These are phyloP conservation scores for Odontarrhena argentea DNA, from an alignment of 345 rosid genomes.

Conservation along the genomic window DNA sequence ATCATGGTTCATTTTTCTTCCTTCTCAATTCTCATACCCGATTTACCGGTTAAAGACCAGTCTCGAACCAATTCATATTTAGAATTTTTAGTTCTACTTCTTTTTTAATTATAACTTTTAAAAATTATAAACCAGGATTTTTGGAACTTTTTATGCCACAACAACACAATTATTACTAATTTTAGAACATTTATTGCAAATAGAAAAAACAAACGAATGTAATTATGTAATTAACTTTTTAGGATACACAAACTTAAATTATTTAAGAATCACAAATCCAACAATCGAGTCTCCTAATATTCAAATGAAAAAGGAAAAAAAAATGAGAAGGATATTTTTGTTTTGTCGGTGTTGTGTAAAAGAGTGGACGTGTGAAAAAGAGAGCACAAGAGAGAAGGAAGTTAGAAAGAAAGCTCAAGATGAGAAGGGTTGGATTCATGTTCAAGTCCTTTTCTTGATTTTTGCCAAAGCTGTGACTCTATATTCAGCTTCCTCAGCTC, in stretches of 20 bases:
- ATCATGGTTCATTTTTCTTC: background rate
- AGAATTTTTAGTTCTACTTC: no score
- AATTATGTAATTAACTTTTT: background rate
- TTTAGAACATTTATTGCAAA: background rate
- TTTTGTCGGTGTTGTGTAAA: background rate
- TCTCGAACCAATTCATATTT: background rate
- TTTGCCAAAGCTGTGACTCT: constrained; percentile 79
- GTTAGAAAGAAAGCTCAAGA: constrained; percentile 48
- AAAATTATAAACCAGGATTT: no score
- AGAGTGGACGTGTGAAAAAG: background rate
- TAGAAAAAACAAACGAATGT: background rate
- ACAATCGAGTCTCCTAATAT: constrained; percentile 18
- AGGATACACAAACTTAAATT: constrained; percentile 9
- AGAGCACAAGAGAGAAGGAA: background rate
- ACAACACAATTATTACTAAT: no score
- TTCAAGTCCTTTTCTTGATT: constrained; percentile 56
- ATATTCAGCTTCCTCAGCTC: constrained; percentile 79
- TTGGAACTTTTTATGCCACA: no score
- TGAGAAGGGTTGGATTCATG: constrained; percentile 45
- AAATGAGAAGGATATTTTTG: background rate
- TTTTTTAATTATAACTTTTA: no score
- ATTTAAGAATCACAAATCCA: constrained; percentile 3
- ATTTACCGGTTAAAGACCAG: background rate
- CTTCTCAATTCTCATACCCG: constrained; percentile 1
- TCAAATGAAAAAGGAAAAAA: constrained; percentile 1